Evolutionary conservation across 192 early-diverging fungal species (phyloP).

Genomic region (Gryganskiella cystojenkinii): DNA sequence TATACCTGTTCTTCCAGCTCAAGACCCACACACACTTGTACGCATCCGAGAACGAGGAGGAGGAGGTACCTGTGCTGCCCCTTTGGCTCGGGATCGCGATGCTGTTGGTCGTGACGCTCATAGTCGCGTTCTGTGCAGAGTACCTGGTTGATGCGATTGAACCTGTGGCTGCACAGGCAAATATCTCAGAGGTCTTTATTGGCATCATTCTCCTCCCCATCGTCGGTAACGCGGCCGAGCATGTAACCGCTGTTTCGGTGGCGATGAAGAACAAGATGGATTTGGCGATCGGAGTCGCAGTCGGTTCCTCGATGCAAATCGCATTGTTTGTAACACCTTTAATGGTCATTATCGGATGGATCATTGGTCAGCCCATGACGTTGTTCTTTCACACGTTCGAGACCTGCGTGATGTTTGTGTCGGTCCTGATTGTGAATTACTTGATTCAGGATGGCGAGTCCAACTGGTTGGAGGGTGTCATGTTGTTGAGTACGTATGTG

Average conservation of each 20-base stretch:
- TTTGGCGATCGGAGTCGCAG: slow-evolving; percentile 86
- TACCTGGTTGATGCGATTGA: slow-evolving; percentile 87
- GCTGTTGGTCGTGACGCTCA: slow-evolving; percentile 72
- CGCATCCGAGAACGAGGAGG: slow-evolving; percentile 65
- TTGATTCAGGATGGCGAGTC: slow-evolving; percentile 86
- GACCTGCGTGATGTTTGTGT: slow-evolving; percentile 83
- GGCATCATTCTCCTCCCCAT: slow-evolving; percentile 92
- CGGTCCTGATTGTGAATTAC: slow-evolving; percentile 83
- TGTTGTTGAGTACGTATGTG: slow-evolving; percentile 83
- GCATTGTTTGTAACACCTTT: slow-evolving; percentile 79
- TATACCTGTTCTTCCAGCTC: slow-evolving; percentile 78
- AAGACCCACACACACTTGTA: slow-evolving; percentile 75
- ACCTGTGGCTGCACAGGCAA: slow-evolving; percentile 74
- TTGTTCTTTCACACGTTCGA: slow-evolving; percentile 88
- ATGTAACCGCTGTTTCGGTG: slow-evolving; percentile 83
- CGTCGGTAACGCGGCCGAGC: slow-evolving; percentile 92
- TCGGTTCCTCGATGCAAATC: slow-evolving; percentile 94
- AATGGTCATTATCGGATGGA: slow-evolving; percentile 86
- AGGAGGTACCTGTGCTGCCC: slow-evolving; percentile 72
- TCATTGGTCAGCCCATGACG: slow-evolving; percentile 81
- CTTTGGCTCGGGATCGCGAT: slow-evolving; percentile 20
- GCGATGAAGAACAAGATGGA: slow-evolving; percentile 94
- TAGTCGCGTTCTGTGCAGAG: slow-evolving; percentile 87
- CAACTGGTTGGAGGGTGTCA: slow-evolving; percentile 93
- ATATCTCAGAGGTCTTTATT: slow-evolving; percentile 85